Conservation (phyloP, 441 rosid species). For the Erodium texanum region DNA sequence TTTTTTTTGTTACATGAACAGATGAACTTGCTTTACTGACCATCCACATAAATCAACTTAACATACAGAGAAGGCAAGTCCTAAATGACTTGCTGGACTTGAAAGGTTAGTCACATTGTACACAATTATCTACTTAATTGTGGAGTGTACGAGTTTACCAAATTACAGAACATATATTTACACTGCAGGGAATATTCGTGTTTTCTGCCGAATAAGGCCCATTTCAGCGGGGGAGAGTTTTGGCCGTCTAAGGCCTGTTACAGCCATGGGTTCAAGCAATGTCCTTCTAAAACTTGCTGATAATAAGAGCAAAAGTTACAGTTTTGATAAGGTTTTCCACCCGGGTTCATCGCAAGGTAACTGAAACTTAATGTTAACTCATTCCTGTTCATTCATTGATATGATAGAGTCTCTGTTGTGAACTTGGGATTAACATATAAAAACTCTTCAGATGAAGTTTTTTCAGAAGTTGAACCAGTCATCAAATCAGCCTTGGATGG, state of each 20-base stretch:
- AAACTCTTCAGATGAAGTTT: slow-evolving; percentile 52
- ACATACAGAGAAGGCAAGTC: slow-evolving; percentile 45
- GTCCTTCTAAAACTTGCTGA: slow-evolving; percentile 35
- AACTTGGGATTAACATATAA: slow-evolving; percentile 4
- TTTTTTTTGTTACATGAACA: slow-evolving; percentile 24
- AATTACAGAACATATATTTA: too few relatives aligned
- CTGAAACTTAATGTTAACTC: slow-evolving; percentile 3
- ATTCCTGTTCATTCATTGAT: neutral
- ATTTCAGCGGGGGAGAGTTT: slow-evolving; percentile 23
- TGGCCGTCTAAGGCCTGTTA: slow-evolving; percentile 27
- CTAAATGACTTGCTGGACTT: slow-evolving; percentile 60
- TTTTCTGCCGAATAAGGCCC: slow-evolving; percentile 67
- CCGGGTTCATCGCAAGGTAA: slow-evolving; percentile 70
- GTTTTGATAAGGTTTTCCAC: slow-evolving; percentile 55
- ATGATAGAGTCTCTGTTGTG: neutral
- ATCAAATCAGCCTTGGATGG: slow-evolving; percentile 72
- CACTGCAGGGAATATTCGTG: slow-evolving; percentile 64
- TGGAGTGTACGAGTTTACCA: too few relatives aligned
- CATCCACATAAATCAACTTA: slow-evolving; percentile 36
- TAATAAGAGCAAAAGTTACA: slow-evolving; percentile 44
- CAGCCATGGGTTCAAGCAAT: slow-evolving; percentile 44
- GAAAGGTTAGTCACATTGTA: slow-evolving; percentile 44
- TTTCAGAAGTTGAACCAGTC: slow-evolving; percentile 63
- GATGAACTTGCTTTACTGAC: slow-evolving; percentile 42
- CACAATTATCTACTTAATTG: neutral